Conservation (phyloP, 495 filamentous ascomycete species). For the Penicillium alfredii region DNA sequence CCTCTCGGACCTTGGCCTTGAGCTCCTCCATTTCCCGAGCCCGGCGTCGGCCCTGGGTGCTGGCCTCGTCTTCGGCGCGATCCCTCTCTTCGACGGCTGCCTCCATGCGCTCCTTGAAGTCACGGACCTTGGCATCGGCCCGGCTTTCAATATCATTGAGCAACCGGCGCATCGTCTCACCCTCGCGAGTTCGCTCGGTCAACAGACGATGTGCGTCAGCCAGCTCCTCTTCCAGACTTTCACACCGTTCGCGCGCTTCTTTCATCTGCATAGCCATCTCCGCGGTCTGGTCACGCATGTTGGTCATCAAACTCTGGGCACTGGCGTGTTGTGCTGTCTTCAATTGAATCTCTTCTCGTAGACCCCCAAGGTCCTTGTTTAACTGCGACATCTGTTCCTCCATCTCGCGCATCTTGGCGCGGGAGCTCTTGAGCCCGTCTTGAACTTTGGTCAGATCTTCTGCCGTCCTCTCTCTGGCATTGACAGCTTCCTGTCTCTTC, state of each 20-base stretch:
- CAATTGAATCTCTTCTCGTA: slow-evolving; percentile 75
- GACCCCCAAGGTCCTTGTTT: slow-evolving; percentile 54
- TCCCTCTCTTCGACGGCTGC: slow-evolving; percentile 86
- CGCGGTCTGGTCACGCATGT: slow-evolving; percentile 84
- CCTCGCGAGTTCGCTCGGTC: slow-evolving; percentile 88
- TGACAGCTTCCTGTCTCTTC: slow-evolving; percentile 69
- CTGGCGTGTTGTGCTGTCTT: slow-evolving; percentile 80
- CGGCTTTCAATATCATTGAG: slow-evolving; percentile 81
- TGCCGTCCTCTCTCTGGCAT: slow-evolving; percentile 59
- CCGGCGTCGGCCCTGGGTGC: slow-evolving; percentile 64
- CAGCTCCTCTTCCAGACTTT: slow-evolving; percentile 90
- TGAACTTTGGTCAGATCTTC: slow-evolving; percentile 64
- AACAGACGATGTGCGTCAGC: slow-evolving; percentile 81
- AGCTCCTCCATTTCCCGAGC: slow-evolving; percentile 85
- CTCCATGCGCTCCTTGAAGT: slow-evolving; percentile 88
- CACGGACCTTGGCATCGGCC: slow-evolving; percentile 70
- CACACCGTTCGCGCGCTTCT: slow-evolving; percentile 73
- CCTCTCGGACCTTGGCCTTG: slow-evolving; percentile 67
- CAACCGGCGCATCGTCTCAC: slow-evolving; percentile 88
- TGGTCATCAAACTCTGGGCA: slow-evolving; percentile 77
- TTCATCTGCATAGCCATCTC: slow-evolving; percentile 92
- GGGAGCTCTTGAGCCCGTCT: slow-evolving; percentile 60
- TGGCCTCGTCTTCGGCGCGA: slow-evolving; percentile 84
- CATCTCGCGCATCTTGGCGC: slow-evolving; percentile 57
- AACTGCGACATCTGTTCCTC: slow-evolving; percentile 65